Evolutionary conservation across 768 basidiomycete genomes (phyloP), one percentile per base, ranked within the genome.

Genomic region (Dictyophora rubrovolvata): DNA sequence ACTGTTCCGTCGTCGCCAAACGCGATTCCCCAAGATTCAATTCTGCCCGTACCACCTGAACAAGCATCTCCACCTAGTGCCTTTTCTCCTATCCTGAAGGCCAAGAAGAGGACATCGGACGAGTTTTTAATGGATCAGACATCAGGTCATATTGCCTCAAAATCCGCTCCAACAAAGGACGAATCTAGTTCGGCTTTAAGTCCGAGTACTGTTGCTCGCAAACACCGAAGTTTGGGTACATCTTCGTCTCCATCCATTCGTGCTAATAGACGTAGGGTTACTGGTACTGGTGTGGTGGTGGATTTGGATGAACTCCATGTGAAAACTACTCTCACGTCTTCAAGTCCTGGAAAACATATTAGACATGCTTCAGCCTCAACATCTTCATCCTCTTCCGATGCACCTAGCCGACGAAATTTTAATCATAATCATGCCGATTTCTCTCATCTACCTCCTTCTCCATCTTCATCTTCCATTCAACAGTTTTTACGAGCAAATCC

Each of bases 371-470:
- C 89, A 17, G 77, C 80, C 14, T 59, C 57, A 0, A 80, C 86
- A 54, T 87, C 84, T 50, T 85, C 80, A 16, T 82, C 79, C 21
- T 85, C 83, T 46, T 85, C 76, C 67, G 77, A 75, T 56, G 75
- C 71, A 16, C 22, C 70, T 63, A 68, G 80, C 48, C 82, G 88
- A 18, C 85, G 87, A 37, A 79, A 79, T 42, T 83, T 83, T 56
- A 77, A 59, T 47, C 57, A 59, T 33, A 20, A 20, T 81, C 53
- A 84, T 78, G 65, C 68, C 7, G 92, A 93, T 69, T 93, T 90
- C 70, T 91, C 93, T 0, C 89, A 90, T 67, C 77, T 95, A 4
- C 92, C 92, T 12, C 89, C 93, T 14, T 93, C 92, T 14, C 92
- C 92, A 18, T 91, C 92, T 1, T 84, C 89, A n/a, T 84, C 88